Conservation (phyloP, 768 basidiomycete species). For the Leccinum aurantiacum region DNA sequence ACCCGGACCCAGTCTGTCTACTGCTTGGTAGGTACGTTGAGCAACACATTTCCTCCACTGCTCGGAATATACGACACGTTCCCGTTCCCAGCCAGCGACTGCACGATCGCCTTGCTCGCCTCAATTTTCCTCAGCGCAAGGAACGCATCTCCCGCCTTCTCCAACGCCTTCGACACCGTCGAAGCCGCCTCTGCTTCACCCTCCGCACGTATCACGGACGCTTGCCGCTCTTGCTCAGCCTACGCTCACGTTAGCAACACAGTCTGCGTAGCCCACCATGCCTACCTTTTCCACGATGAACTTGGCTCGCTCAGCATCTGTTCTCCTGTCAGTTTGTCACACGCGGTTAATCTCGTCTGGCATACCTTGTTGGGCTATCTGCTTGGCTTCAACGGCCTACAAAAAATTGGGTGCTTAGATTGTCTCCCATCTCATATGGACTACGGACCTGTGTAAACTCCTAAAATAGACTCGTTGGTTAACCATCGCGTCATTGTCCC, state of each 20-base stretch:
- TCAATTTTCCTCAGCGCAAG: constrained; percentile 95
- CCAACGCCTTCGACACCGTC: constrained; percentile 87
- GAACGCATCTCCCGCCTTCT: constrained; percentile 95
- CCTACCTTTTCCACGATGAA: constrained; percentile 97
- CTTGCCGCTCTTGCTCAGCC: constrained; percentile 99
- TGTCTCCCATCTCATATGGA: neutral
- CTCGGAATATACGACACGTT: constrained; percentile 92
- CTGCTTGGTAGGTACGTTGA: constrained; percentile 70
- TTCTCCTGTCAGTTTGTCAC: constrained; percentile 16
- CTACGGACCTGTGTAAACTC: constrained; percentile 74
- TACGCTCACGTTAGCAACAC: constrained; percentile 35
- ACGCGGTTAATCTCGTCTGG: neutral
- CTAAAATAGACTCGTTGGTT: constrained; percentile 37
- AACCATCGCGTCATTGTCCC: neutral
- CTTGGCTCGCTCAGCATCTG: constrained; percentile 98
- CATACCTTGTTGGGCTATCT: constrained; percentile 96
- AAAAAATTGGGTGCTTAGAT: neutral
- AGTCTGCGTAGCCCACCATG: neutral
- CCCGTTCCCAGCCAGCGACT: constrained; percentile 71
- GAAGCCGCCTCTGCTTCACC: constrained; percentile 97
- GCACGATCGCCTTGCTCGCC: constrained; percentile 95
- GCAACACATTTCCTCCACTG: constrained; percentile 72
- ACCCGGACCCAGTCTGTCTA: constrained; percentile 14
- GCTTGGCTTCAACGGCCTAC: constrained; percentile 97
- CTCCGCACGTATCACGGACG: constrained; percentile 95